Base-by-base conservation (phyloP, 139 green algal species). In the Pedinophyceae sp. region DNA sequence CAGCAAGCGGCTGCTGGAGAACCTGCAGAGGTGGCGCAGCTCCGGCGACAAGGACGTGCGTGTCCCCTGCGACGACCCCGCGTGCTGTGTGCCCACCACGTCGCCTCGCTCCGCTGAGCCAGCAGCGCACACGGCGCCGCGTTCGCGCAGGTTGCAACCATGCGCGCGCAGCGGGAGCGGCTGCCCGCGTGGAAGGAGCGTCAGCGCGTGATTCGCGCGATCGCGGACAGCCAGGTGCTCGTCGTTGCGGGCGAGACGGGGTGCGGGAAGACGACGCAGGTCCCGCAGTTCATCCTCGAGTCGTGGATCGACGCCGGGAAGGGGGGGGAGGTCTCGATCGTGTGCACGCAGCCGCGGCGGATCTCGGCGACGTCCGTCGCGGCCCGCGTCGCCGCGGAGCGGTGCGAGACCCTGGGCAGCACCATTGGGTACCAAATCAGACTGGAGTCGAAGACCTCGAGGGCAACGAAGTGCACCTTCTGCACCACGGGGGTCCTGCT, bases 401-500 rank as follows among this genome's bases (percentile, higher is more conserved):
- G 77, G 6, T 62, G 59, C 6, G 66, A 85, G 55, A 49, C 57
- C 24, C 57, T 77, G 34, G 79, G 79, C 7, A 45, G 67, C 41
- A 70, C 61, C 0, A 64, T 85, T 25, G 75, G 55, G 3, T 72
- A 71, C 67, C 66, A 65, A 7, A 43, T 43, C 34, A 7, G 34
- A 7, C 34, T 43, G 10, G 34, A 43, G 34, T 43, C 34, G 34
- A 7, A 13, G 10, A 43, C 10, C 34, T 43, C 34, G 10, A 13
- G 13, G 45, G 10, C 18, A 17, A 50, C 18, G n/a, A 5, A 20
- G n/a, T 10, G 29, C 16, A 29, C 30, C n/a, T 78, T 78, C 55
- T 78, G 70, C 57, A 79, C 72, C 16, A 77, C 72, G 2, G 72
- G 72, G 7, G 74, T 88, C 47, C 61, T 88, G 47, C 65, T 88